Conservation (phyloP, 768 basidiomycete genomes). For the Hypsizygus marmoreus region DNA sequence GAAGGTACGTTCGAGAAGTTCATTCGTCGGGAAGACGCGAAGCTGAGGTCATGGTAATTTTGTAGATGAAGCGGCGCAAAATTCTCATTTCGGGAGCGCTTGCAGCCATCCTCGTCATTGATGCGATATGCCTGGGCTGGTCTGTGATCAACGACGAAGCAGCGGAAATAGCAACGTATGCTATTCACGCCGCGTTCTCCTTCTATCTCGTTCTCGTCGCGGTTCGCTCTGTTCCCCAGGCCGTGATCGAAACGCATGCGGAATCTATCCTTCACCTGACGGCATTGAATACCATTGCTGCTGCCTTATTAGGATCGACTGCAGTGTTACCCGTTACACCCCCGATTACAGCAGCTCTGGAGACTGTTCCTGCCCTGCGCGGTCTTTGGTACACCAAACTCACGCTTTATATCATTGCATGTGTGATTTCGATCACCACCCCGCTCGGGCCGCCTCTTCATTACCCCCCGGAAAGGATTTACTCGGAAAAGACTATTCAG, state of each 20-base stretch:
- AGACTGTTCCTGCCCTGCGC: constrained; percentile 20
- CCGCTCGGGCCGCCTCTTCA: constrained; percentile 76
- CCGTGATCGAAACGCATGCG: constrained; percentile 41
- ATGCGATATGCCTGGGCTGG: constrained; percentile 60
- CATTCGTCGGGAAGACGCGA: neutral
- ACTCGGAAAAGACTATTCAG: constrained; percentile 68
- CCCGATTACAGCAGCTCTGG: constrained; percentile 28
- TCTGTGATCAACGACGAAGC: constrained; percentile 35
- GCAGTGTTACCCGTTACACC: constrained; percentile 58
- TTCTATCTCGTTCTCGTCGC: constrained; percentile 61
- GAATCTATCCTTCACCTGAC: constrained; percentile 64
- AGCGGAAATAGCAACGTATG: constrained; percentile 35
- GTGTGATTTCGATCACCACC: constrained; percentile 47
- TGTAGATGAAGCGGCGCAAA: constrained; percentile 64
- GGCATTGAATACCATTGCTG: constrained; percentile 50
- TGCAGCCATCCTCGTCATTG: constrained; percentile 46
- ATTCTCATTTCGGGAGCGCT: constrained; percentile 48
- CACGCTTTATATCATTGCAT: constrained; percentile 48
- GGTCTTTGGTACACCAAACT: constrained; percentile 57
- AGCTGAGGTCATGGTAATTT: neutral
- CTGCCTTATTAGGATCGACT: constrained; percentile 42
- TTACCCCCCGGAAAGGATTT: constrained; percentile 72
- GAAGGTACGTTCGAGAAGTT: constrained; percentile 36
- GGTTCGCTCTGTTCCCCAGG: constrained; percentile 51
- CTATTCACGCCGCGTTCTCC: constrained; percentile 53